Evolutionary conservation across 148 eudicot species (phyloP), one percentile per base, ranked within the genome.

Genomic region (Chenopodium suecicum): DNA sequence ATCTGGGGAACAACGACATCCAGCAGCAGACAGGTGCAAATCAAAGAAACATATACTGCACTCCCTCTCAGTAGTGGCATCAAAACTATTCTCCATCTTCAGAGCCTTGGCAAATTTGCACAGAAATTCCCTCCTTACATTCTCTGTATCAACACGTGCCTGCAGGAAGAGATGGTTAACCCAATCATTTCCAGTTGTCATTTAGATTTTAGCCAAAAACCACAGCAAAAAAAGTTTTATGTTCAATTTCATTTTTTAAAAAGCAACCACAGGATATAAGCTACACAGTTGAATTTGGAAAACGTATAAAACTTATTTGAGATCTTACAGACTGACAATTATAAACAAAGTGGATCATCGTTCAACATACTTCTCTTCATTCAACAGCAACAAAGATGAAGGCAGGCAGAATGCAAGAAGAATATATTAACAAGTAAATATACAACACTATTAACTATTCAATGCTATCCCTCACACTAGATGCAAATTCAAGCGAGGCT

Each of bases 11-110:
- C 99, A 97, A 66, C 83, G 87, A 86, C 99, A 97, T 74, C 96
- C 98, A 19, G 93, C 93, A 10, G 99, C 99, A 66, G 97, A 97
- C 64, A 97, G 82, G 87, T 97, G 98, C 85, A 97, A 85, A 88
- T 97, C 99, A 74, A 92, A 97, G 65, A 82, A 84, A 82, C 99
- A 97, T 13, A 97, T 88, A 83, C 91, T 82, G 87, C 99, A 97
- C 87, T 97, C 99, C 87, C 95, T 97, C 86, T 97, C 99, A 82
- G 79, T 86, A 44, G 89, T 82, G 34, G 96, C 92, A 83, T 97
- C 99, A 84, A 97, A 97, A 82, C 81, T 88, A 67, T 84, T 91
- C 70, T 92, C 97, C 99, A 97, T 97, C 90, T 92, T 92, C 78
- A 92, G 73, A 47, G 91, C 84, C 80, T 87, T 90, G 2, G 92